These are phyloP conservation scores for Acorus calamus DNA, from an alignment of 106 monocot species.

Conservation along the genomic window DNA sequence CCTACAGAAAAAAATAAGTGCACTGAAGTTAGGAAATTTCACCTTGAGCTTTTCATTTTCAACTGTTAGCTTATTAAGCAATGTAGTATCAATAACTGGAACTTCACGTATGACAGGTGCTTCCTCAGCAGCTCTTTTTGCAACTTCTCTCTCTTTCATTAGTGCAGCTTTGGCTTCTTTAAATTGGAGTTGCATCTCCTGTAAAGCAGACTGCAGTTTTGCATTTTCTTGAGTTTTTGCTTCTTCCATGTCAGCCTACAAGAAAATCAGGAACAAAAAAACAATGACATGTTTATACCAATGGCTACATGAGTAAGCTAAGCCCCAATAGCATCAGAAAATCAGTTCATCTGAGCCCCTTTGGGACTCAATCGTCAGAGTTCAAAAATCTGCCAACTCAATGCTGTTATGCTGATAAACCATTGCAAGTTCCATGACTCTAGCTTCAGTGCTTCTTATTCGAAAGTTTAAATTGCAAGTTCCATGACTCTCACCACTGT, in stretches of 20 bases:
- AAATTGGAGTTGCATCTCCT: conserved; percentile 30
- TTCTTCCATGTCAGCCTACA: conserved; percentile 60
- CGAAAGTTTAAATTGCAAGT: too few relatives aligned
- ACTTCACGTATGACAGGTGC: conserved; percentile 30
- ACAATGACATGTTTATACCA: too few relatives aligned
- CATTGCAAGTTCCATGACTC: too few relatives aligned
- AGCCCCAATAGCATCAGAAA: too few relatives aligned
- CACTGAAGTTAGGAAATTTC: neutral
- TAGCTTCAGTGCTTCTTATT: too few relatives aligned
- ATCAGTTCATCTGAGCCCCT: too few relatives aligned
- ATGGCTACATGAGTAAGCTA: too few relatives aligned
- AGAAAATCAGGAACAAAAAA: conserved; percentile 3
- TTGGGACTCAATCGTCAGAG: too few relatives aligned
- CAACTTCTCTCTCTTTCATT: conserved; percentile 18
- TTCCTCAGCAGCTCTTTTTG: conserved; percentile 14
- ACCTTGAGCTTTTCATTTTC: conserved; percentile 90
- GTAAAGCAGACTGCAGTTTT: conserved; percentile 44
- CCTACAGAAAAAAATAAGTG: too few relatives aligned
- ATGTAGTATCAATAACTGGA: conserved; percentile 50
- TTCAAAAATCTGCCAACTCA: too few relatives aligned
- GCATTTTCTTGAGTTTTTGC: conserved; percentile 65
- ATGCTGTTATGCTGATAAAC: too few relatives aligned
- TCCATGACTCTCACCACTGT: too few relatives aligned
- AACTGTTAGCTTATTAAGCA: conserved; percentile 50
- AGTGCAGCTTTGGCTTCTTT: conserved; percentile 18